Evolutionary conservation across 768 basidiomycete species (phyloP), one percentile per base, ranked within the genome.

Genomic region (Mycena amicta): DNA sequence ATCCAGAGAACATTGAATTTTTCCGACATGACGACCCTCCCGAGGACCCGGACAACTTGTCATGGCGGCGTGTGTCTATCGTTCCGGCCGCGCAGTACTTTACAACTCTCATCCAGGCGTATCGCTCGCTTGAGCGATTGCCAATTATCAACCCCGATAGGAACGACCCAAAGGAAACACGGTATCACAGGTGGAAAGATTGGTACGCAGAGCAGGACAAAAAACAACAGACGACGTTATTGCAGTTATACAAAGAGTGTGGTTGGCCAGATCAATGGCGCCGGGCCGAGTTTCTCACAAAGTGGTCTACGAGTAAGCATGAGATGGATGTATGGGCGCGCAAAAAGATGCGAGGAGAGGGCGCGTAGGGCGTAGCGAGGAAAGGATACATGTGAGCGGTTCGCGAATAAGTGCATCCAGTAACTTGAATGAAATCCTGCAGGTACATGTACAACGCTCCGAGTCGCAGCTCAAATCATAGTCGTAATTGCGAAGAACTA

Each of bases 181-280:
- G 33, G 27, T 25, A 53, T 45, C 12, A 50, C 46, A 5, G 12
- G 26, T 29, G 12, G 5, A 3, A 27, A 20, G 22, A 25, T 39
- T 25, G 2, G 20, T 27, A 27, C 2, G 33, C 11, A 5, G 25
- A 11, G 22, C 25, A 61, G 60, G 28, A 43, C 20, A 3, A 26
- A 15, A 27, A 53, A 41, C 8, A 20, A 12, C 27, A 39, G 37
- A 22, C 51, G 2, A 43, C 33, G 4, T 28, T 56, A 27, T 13
- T 56, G 2, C 13, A 25, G 6, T 37, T 60, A 11, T 56, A 56
- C 43, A 40, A 28, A 8, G 55, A 56, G n/a, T 60, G 50, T 53
- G 55, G 59, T 28, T 60, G 59, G 59, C 54, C 54, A 22, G n/a
- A 60, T n/a, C 11, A 49, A 4, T 60, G 59, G 59, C 59, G 51